Base-by-base conservation (phyloP, 2,329 filamentous ascomycete genomes). In the Monosporascus sp. region DNA sequence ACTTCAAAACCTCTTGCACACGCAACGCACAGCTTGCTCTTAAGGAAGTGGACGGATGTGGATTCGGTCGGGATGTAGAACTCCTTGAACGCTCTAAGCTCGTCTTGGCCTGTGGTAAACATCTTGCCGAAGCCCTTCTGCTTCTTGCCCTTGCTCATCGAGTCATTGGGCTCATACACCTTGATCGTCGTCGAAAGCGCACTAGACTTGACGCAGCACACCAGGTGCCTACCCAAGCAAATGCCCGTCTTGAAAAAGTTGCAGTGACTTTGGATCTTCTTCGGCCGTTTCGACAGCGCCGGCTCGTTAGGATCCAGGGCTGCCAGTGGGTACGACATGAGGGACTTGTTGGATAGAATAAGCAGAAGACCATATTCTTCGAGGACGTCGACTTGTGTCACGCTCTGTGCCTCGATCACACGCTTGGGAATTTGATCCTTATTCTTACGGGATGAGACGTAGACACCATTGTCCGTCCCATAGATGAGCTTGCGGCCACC, bases 171-270 rank as follows among this genome's bases (percentile, higher is more conserved):
- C 73, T 99, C 93, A 72, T 90, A 97, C n/a, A 97, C 94, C 73
- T 97, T 97, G 77, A 99, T 96, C 2, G 93, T 97, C 15, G 90
- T 96, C 50, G 90, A 96, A 35, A 97, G 77, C 3, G 92, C 89
- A 18, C 89, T 93, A 41, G 90, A 96, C 76, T 96, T 97, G 65
- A 97, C 94, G 62, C 90, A 95, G 73, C 93, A 97, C 31, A 99
- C 94, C 51, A 99, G 79, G 68, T 97, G 94, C 57, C 94, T 84
- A 37, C 94, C 92, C 55, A 97, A 81, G 67, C 94, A 97, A 64
- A 97, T 95, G 39, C 94, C 94, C 18, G 91, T 89, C 73, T 95
- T 96, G 84, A 99, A 99, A 76, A 97, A 99, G 71, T 93, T 97
- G 71, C 93, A 95, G 72, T 97, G 92, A 63, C 89, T 96, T 71